Evolutionary conservation across 495 filamentous ascomycete species (phyloP).

Genomic region (Friedmanniomyces endolithicus): DNA sequence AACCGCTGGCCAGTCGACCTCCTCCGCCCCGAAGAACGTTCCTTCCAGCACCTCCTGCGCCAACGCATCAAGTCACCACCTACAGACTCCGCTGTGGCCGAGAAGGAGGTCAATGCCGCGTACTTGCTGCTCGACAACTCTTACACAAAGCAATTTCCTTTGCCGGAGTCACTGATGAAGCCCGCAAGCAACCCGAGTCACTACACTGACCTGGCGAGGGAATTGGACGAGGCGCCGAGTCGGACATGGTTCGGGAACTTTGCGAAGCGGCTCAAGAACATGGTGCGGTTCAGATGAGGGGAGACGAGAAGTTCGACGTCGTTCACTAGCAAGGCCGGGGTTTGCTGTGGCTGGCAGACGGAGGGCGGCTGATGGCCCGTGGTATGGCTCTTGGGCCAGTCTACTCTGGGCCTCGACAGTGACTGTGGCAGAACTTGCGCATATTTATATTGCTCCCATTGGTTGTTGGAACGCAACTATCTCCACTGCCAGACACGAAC

Average conservation of each 20-base stretch:
- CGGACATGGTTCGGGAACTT: conserved; percentile 23
- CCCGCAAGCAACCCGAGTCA: conserved; percentile 66
- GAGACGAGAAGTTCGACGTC: background rate
- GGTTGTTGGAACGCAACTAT: no score
- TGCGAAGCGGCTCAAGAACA: conserved; percentile 23
- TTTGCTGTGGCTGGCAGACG: background rate
- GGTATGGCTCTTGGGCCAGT: no score
- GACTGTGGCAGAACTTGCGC: no score
- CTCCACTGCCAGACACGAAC: no score
- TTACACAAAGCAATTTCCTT: conserved; percentile 56
- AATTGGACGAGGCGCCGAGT: conserved; percentile 29
- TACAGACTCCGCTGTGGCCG: conserved; percentile 25
- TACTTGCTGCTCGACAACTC: conserved; percentile 63
- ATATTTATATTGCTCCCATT: no score
- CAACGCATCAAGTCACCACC: conserved; percentile 41
- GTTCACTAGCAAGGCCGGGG: background rate
- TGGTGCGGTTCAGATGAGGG: conserved; percentile 22
- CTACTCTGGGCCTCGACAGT: no score
- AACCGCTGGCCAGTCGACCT: conserved; percentile 65
- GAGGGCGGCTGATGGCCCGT: background rate
- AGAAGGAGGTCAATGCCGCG: conserved; percentile 57
- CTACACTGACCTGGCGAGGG: conserved; percentile 58
- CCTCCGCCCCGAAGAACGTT: conserved; percentile 58
- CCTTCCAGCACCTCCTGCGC: conserved; percentile 58
- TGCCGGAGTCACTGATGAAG: conserved; percentile 46